Base-by-base conservation (phyloP, 805 yeast species). In the Suhomyces vadensis region DNA sequence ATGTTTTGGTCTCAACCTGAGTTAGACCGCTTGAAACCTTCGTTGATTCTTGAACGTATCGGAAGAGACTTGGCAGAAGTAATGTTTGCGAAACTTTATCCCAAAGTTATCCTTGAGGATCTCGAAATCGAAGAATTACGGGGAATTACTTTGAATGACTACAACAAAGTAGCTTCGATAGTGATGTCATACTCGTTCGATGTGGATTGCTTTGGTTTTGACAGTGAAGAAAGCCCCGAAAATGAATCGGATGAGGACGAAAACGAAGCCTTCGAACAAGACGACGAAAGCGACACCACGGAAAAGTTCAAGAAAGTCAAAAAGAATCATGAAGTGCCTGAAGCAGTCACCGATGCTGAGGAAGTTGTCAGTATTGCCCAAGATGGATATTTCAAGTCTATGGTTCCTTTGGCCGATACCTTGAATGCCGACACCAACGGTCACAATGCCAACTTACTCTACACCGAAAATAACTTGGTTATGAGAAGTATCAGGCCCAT, bases 321-420 rank as follows among this genome's bases (percentile, higher is more conserved):
- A 57, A 50, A 2, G 50, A 50, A 7, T 6, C 53, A 45, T 17
- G 54, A 53, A 0, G 61, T 45, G 5, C 53, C 45, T 6, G 52
- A 47, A 1, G 33, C 33, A 5, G 36, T 36, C n/a, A 29, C 13
- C 31, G 19, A 35, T 9, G 40, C 22, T 6, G 51, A 41, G 6
- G 43, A 41, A n/a, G 42, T 40, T 8, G 46, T 5, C 16, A 8
- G 26, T 24, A 42, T 51, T 13, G 44, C 47, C 25, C 40, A 48
- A 8, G 73, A 67, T 39, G 56, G 73, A 3, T 78, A 71, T 47
- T 67, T 75, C 51, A 91, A 91, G 60, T 84, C 95, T 0, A 85
- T 94, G 96, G 89, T 91, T 3, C 96, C 98, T 0, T 68, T 90
- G 37, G 98, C 98, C 0, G 99, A 92, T 59, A 82, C 88, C 17